Conservation (phyloP, 2,329 filamentous ascomycete species). For the Hymenoscyphus infarciens region DNA sequence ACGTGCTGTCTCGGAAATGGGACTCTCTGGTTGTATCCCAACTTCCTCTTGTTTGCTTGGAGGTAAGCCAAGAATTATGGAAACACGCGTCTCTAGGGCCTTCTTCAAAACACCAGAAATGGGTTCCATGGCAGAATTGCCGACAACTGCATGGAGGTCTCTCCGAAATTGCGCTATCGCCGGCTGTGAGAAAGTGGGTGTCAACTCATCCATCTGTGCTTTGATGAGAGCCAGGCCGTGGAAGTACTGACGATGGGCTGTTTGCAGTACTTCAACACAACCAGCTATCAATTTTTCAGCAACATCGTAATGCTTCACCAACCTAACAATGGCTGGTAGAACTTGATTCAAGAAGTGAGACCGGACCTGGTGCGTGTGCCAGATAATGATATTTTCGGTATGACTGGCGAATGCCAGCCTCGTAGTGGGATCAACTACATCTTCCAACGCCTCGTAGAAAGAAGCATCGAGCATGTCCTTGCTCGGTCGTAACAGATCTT, state of each 20-base stretch:
- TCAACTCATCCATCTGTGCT: slow-evolving; percentile 42
- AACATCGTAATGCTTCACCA: slow-evolving; percentile 14
- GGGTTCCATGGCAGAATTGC: slow-evolving; percentile 55
- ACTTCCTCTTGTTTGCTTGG: slow-evolving; percentile 14
- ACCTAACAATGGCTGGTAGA: slow-evolving; percentile 51
- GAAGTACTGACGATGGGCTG: slow-evolving; percentile 54
- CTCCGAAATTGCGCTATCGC: slow-evolving; percentile 51
- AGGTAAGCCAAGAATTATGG: slow-evolving; percentile 42
- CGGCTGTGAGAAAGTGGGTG: slow-evolving; percentile 36
- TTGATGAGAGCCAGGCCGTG: slow-evolving; percentile 51
- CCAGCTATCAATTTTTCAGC: slow-evolving; percentile 46
- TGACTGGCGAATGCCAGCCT: slow-evolving; percentile 48
- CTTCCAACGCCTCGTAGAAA: slow-evolving; percentile 51
- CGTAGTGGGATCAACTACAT: slow-evolving; percentile 48
- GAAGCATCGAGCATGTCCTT: slow-evolving; percentile 33
- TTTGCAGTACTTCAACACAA: slow-evolving; percentile 56
- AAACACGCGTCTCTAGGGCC: slow-evolving; percentile 52
- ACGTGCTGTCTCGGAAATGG: slow-evolving; percentile 39
- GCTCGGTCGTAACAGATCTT: slow-evolving; percentile 21
- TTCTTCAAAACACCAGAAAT: slow-evolving; percentile 52
- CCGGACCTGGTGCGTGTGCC: slow-evolving; percentile 59
- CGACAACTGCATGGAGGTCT: slow-evolving; percentile 62
- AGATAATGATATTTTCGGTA: slow-evolving; percentile 54
- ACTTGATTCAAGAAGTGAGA: slow-evolving; percentile 59
- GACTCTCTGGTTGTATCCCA: slow-evolving; percentile 19